These are phyloP conservation scores for Penicillium griseofulvum DNA, from an alignment of 2,329 filamentous ascomycete genomes.

Conservation along the genomic window DNA sequence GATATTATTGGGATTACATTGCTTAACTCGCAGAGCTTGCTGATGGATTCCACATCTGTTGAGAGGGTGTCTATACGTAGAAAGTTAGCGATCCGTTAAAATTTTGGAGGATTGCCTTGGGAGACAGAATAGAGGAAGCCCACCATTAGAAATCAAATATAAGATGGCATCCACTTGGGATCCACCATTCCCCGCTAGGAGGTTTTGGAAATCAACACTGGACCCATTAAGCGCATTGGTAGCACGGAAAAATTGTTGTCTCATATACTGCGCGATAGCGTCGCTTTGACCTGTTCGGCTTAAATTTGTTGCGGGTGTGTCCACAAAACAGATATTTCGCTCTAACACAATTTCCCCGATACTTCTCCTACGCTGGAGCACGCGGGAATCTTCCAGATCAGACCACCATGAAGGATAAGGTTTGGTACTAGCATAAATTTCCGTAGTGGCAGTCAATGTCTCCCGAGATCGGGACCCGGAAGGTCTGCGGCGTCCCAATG, in stretches of 20 bases:
- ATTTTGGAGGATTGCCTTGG: not conserved
- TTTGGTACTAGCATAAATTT: conserved; percentile 76
- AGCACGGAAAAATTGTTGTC: conserved; percentile 64
- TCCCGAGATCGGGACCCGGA: conserved; percentile 22
- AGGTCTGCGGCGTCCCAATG: conserved; percentile 19
- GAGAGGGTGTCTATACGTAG: conserved; percentile 52
- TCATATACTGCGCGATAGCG: conserved; percentile 67
- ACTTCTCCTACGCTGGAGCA: conserved; percentile 65
- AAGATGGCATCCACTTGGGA: conserved; percentile 80
- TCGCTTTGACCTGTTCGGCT: conserved; percentile 55
- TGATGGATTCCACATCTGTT: conserved; percentile 69
- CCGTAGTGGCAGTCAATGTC: conserved; percentile 49
- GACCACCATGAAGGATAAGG: conserved; percentile 90
- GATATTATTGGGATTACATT: conserved; percentile 84
- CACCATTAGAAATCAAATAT: conserved; percentile 75
- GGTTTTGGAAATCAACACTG: conserved; percentile 70
- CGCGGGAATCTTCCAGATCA: conserved; percentile 66
- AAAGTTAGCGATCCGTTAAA: not conserved
- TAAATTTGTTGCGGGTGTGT: conserved; percentile 65
- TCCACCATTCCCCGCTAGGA: conserved; percentile 79
- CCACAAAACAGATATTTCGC: conserved; percentile 89
- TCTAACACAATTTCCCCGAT: conserved; percentile 76
- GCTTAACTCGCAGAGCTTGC: conserved; percentile 66
- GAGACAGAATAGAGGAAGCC: conserved; percentile 25
- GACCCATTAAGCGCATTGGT: conserved; percentile 61